Evolutionary conservation across 495 filamentous ascomycete species (phyloP), one percentile per base, ranked within the genome.

Genomic region (Podospora comata): DNA sequence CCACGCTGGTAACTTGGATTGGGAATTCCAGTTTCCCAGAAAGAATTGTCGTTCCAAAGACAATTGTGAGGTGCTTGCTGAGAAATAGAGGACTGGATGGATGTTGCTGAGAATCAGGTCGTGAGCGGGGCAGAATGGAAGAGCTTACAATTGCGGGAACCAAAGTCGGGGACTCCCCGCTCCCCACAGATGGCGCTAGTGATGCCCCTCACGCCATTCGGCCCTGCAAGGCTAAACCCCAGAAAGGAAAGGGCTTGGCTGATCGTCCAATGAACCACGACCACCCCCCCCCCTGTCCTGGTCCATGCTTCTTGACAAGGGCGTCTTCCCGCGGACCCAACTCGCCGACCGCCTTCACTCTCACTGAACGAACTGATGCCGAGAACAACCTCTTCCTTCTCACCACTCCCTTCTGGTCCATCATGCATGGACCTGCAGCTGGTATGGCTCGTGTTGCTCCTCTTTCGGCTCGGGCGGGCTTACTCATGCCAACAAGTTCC

Each of bases 201-300:
- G 32, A 16, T 64, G 70, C 66, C 56, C 54, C 68, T 63, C 65
- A 34, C 64, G 60, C 66, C 68, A 73, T 61, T 39, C 23, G 55
- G 70, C 65, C 61, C 26, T 70, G 65, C 48, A 53, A 62, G 68
- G 71, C 71, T 70, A 67, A 67, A 34, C 66, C 64, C 20, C 11
- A 60, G 53, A 18, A 3, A 60, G 39, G 68, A 44, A 68, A 67
- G 7, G 48, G 15, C 15, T 44, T 2, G 5, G 27, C 18, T 19
- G 26, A 69, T 67, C 48, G 30, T 59, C 71, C 68, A 73, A 73
- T 73, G 60, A 70, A 7, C 4, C 56, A 16, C 26, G 68, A 66
- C 34, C 66, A 68, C 32, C 60, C 28, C 34, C 20, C 20, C 54
- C 64, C 63, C 65, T 59, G 55, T 64, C 68, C 60, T 64, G 58